Evolutionary conservation across 495 filamentous ascomycete species (phyloP).

Genomic region (Sporormia fimetaria): DNA sequence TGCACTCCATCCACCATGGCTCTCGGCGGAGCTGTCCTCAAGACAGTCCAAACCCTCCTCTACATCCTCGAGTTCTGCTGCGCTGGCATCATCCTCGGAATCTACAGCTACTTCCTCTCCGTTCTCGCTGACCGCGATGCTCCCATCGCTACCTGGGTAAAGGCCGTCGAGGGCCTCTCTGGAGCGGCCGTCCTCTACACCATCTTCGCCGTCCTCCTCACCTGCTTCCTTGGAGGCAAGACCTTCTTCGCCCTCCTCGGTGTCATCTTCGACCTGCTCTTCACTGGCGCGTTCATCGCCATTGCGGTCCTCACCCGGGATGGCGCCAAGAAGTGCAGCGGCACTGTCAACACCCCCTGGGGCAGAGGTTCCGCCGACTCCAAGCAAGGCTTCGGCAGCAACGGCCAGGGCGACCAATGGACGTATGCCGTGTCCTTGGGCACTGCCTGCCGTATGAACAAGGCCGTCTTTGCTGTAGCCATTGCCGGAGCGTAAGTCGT

Average conservation of each 20-base stretch:
- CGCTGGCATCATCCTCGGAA: slow-evolving; percentile 59
- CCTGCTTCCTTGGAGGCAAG: slow-evolving; percentile 68
- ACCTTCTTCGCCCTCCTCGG: slow-evolving; percentile 54
- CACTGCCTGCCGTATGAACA: slow-evolving; percentile 58
- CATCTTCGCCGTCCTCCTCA: slow-evolving; percentile 54
- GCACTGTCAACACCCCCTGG: slow-evolving; percentile 53
- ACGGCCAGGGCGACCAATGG: slow-evolving; percentile 29
- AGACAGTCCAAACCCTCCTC: slow-evolving; percentile 49
- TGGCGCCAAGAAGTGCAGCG: slow-evolving; percentile 51
- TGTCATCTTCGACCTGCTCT: slow-evolving; percentile 51
- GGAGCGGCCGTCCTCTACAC: slow-evolving; percentile 64
- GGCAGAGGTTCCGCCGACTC: slow-evolving; percentile 42
- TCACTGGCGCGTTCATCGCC: slow-evolving; percentile 49
- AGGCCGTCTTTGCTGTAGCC: slow-evolving; percentile 61
- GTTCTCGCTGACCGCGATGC: slow-evolving; percentile 47
- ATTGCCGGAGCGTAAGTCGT: slow-evolving; percentile 63
- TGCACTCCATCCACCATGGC: too few species aligned
- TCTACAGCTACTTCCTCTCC: slow-evolving; percentile 68
- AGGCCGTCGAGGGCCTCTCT: slow-evolving; percentile 72
- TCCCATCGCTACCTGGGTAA: slow-evolving; percentile 49
- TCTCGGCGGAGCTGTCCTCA: slow-evolving; percentile 45
- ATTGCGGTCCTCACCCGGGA: slow-evolving; percentile 48
- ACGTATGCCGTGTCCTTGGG: slow-evolving; percentile 38
- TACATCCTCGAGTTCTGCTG: slow-evolving; percentile 62
- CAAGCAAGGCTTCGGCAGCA: slow-evolving; percentile 30